Percentiles rank a stretch among this genome's conserved stretches.
Conservation (phyloP, 2,329 filamentous ascomycete species). For the Colletotrichum noveboracense region DNA sequence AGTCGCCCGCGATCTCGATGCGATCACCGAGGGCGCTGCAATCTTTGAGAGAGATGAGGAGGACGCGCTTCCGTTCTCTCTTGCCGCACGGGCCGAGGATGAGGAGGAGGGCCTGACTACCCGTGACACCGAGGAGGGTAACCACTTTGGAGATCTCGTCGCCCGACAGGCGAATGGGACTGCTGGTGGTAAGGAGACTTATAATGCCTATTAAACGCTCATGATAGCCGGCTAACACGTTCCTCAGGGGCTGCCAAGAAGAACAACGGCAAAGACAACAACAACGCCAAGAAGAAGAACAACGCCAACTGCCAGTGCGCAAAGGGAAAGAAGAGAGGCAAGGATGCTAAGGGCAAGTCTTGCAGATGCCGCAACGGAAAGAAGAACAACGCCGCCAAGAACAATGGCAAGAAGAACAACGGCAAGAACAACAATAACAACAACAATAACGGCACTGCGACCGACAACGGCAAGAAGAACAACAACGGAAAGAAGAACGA, state of each 20-base stretch:
- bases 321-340: constrained; percentile 1
- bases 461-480: neutral
- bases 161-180: neutral
- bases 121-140: neutral
- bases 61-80: neutral
- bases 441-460: neutral
- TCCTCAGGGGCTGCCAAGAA: neutral
- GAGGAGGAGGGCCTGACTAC: neutral
- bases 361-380: neutral
- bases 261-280: neutral
- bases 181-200: neutral
- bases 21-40: neutral
- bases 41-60: constrained; percentile 5
- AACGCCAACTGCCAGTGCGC: neutral
- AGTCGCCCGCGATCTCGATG: neutral
- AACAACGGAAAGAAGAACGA: neutral
- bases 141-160: neutral
- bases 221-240: neutral
- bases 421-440: neutral
- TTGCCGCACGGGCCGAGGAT: neutral
- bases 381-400: neutral
- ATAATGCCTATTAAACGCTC: accelerated
- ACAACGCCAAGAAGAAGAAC: neutral
- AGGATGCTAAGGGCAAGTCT: neutral
- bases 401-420: neutral